phyloP scores from a whole-genome alignment of 495 filamentous ascomycete species.

The Aspergillus bertholletiae region DNA sequence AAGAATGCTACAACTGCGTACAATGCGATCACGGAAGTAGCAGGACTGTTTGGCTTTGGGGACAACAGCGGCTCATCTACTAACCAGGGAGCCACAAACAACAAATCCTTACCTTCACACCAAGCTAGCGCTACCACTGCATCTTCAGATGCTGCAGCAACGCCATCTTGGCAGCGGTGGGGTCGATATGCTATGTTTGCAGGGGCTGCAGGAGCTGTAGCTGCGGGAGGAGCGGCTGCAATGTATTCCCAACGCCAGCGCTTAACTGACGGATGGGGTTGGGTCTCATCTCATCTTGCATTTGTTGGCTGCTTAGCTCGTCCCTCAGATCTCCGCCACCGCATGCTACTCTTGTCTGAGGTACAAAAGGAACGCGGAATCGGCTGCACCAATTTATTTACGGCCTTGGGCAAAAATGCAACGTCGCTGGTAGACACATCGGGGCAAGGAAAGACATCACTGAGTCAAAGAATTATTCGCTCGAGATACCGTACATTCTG shows the following conservation, averaged over 20 bases:
- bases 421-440: conserved; percentile 31
- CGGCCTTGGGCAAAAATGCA: conserved; percentile 68
- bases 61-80: conserved; percentile 22
- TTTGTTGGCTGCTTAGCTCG: conserved; percentile 88
- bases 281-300: conserved; percentile 90
- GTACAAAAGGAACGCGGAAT: conserved; percentile 54
- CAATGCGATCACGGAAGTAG: conserved; percentile 61
- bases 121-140: conserved; percentile 26
- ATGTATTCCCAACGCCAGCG: conserved; percentile 81
- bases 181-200: conserved; percentile 80
- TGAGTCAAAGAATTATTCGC: conserved; percentile 39
- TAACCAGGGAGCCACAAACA: conserved; percentile 7
- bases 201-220: conserved; percentile 74
- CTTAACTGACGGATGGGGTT: conserved; percentile 65
- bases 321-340: conserved; percentile 66
- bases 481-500: conserved; percentile 76
- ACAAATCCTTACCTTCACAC: conserved; percentile 24
- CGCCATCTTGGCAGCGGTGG: conserved; percentile 66
- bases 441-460: conserved; percentile 22
- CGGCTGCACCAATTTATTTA: conserved; percentile 79
- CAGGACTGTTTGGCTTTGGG: conserved; percentile 57
- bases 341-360: conserved; percentile 54
- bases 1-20: conserved; percentile 68
- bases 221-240: conserved; percentile 83
- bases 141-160: conserved; percentile 47